phyloP scores from a whole-genome alignment of 2,329 filamentous ascomycete genomes.

The Fusarium siculi region DNA sequence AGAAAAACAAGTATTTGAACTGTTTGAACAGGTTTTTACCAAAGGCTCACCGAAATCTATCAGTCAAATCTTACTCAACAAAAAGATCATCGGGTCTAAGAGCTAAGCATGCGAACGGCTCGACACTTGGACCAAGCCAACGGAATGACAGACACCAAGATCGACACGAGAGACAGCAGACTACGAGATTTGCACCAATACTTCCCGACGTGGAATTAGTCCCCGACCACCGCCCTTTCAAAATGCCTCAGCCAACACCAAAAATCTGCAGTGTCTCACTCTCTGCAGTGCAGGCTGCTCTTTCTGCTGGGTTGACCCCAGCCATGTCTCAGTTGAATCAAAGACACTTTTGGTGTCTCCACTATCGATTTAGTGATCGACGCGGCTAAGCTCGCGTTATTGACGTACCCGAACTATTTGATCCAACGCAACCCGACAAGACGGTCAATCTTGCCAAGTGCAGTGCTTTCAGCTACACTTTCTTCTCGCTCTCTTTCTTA shows the following conservation, averaged over 20 bases:
- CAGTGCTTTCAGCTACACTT: background rate
- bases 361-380: slow-evolving; percentile 24
- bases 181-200: slow-evolving; percentile 9
- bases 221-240: slow-evolving; percentile 33
- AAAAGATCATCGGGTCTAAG: slow-evolving; percentile 11
- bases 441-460: slow-evolving; percentile 14
- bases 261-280: background rate
- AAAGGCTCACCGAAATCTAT: background rate
- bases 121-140: slow-evolving; percentile 21
- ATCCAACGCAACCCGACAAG: slow-evolving; percentile 13
- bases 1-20: background rate
- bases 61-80: slow-evolving; percentile 10
- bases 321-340: slow-evolving; percentile 41
- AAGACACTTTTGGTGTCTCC: background rate
- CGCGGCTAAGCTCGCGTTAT: slow-evolving; percentile 16
- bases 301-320: background rate
- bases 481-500: background rate
- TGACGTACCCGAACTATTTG: slow-evolving; percentile 35
- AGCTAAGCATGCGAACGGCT: slow-evolving; percentile 21
- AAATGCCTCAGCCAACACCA: slow-evolving; percentile 29
- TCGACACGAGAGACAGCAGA: slow-evolving; percentile 12
- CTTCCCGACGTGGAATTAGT: slow-evolving; percentile 11
- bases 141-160: slow-evolving; percentile 30
- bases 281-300: background rate
- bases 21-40: background rate